Base-by-base conservation (phyloP, 495 filamentous ascomycete species). In the Cladorrhinum samala region DNA sequence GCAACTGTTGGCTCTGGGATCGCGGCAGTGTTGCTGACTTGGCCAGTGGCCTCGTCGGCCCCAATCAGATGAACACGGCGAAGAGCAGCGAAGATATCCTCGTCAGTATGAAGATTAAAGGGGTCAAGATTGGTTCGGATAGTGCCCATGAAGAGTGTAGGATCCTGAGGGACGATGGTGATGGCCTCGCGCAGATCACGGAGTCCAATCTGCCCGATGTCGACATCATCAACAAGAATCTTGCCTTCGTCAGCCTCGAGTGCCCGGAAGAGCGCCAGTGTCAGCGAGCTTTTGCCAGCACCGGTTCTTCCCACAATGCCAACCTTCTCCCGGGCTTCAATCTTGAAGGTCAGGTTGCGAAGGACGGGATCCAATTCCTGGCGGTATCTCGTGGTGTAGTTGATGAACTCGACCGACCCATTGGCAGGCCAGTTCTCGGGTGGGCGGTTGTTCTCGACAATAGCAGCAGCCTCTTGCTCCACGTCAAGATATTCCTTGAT, bases 151-250 rank as follows among this genome's bases (percentile, higher is more conserved):
- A 99, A 99, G 1, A 99, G 79, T 0, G 94, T 99, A 2, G 94
- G 94, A 61, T 98, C 94, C 73, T 99, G 94, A 23, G 94, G 94
- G 19, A 99, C 94, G 64, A 99, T 97, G 2, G 94, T 96, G 63
- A 99, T 94, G 7, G 86, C 82, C 71, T 96, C 87, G 40, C 94
- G 84, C 54, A 99, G 78, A 71, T 97, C 92, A 46, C 86, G 86
- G 21, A 97, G 79, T 6, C 94, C 94, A 58, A 97, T 96, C 45
- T 73, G 71, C 40, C 88, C 83, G 62, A 96, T 90, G 64, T 97
- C 89, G 20, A 99, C 74, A 45, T 82, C 87, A 59, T 99, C 94
- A 49, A 99, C 89, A 7, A 91, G 54, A 53, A 99, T 96, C 63
- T 85, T 86, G 52, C 94, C 94, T 42, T 81, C 78, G 60, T 95